phyloP scores from a whole-genome alignment of 768 basidiomycete genomes.

The Kondoa subrosea region DNA sequence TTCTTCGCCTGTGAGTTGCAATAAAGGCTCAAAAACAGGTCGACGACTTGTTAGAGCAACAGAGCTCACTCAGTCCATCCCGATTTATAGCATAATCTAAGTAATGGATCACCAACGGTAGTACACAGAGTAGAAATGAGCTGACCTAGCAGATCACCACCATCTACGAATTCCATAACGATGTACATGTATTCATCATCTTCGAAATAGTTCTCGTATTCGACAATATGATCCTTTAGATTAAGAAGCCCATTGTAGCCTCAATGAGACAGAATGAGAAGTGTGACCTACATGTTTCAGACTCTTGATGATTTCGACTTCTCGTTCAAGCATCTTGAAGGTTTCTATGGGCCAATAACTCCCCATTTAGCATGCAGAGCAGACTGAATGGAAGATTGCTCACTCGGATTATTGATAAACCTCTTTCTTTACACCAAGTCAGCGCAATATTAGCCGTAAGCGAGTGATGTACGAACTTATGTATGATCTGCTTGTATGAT shows the following conservation, averaged over 20 bases:
- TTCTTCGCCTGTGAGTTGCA: constrained; percentile 28
- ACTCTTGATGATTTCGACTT: constrained; percentile 59
- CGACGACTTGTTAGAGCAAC: constrained; percentile 29
- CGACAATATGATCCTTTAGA: constrained; percentile 64
- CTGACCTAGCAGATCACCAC: constrained; percentile 72
- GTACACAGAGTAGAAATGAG: constrained; percentile 6
- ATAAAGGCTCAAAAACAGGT: background rate
- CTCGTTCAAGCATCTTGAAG: constrained; percentile 43
- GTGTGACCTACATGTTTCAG: constrained; percentile 50
- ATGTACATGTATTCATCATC: constrained; percentile 40
- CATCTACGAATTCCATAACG: constrained; percentile 36
- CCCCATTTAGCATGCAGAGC: background rate
- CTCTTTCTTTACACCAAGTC: background rate
- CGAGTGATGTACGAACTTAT: background rate
- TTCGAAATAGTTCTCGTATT: constrained; percentile 57
- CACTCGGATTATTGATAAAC: constrained; percentile 8
- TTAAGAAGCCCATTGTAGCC: too few relatives aligned
- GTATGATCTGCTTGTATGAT: constrained; percentile 1
- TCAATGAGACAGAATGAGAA: too few relatives aligned
- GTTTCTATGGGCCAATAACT: constrained; percentile 10
- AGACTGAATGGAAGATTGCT: background rate
- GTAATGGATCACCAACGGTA: background rate
- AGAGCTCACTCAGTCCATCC: constrained; percentile 42
- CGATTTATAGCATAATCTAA: constrained; percentile 32
- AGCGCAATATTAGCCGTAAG: background rate